These are phyloP conservation scores for Trichophyton verrucosum DNA, from an alignment of 2,329 filamentous ascomycete species.

Conservation along the genomic window DNA sequence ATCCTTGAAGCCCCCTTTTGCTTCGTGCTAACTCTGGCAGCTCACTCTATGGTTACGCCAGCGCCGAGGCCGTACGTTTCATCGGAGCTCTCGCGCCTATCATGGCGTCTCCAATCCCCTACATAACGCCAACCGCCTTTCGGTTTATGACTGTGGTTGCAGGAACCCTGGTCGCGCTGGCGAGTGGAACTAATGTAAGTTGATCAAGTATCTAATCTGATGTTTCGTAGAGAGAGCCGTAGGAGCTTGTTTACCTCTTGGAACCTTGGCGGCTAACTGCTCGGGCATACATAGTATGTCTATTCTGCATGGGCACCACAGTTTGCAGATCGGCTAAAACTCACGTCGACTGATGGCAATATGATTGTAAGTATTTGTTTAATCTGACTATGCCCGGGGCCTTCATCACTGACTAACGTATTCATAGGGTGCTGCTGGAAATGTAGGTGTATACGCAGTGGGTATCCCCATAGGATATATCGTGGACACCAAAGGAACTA, in stretches of 20 bases:
- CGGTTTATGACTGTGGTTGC: slow-evolving; percentile 74
- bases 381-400: background rate
- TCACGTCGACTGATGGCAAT: slow-evolving; percentile 88
- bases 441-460: slow-evolving; percentile 80
- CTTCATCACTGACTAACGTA: slow-evolving; percentile 19
- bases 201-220: background rate
- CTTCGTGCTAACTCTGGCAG: background rate
- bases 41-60: background rate
- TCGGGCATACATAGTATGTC: slow-evolving; percentile 56
- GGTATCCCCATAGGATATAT: slow-evolving; percentile 83
- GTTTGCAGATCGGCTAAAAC: slow-evolving; percentile 72
- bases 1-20: background rate
- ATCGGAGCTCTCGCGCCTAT: background rate
- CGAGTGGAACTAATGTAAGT: slow-evolving; percentile 80
- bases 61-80: background rate
- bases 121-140: slow-evolving; percentile 24
- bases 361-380: slow-evolving; percentile 52
- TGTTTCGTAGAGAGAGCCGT: background rate
- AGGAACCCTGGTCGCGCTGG: slow-evolving; percentile 70
- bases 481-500: slow-evolving; percentile 69
- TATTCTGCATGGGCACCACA: slow-evolving; percentile 97
- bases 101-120: background rate
- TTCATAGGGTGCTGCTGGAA: slow-evolving; percentile 40
- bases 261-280: slow-evolving; percentile 3
- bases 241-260: slow-evolving; percentile 7